Conservation (phyloP, 345 rosid species). For the Noccaea bulbosa region DNA sequence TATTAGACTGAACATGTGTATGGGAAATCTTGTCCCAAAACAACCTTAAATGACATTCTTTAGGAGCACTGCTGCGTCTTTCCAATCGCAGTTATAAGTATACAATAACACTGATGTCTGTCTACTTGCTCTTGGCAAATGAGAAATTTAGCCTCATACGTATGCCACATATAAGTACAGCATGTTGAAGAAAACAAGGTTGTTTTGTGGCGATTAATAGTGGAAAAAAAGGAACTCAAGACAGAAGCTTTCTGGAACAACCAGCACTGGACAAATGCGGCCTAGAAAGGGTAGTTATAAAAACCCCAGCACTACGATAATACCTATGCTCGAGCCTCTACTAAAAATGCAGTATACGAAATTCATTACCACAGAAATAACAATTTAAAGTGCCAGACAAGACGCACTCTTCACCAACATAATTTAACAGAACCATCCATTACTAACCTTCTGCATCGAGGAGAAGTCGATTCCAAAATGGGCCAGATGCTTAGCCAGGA, state of each 20-base stretch:
- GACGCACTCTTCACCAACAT: constrained; percentile 17
- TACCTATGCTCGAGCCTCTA: constrained; percentile 13
- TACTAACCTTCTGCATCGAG: constrained; percentile 82
- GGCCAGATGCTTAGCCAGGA: constrained; percentile 87
- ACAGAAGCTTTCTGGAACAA: constrained; percentile 12
- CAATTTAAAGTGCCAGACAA: constrained; percentile 9
- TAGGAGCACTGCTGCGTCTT: constrained; percentile 6
- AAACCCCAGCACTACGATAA: constrained; percentile 8
- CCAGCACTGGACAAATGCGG: background rate
- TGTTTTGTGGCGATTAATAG: constrained; percentile 1
- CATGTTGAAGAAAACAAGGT: constrained; percentile 17
- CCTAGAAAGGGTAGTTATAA: constrained; percentile 6
- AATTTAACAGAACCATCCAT: constrained; percentile 25
- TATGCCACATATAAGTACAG: constrained; percentile 18
- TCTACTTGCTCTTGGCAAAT: constrained; percentile 23
- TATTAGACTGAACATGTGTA: background rate
- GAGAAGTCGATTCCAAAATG: constrained; percentile 98
- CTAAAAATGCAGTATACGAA: background rate
- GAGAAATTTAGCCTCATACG: constrained; percentile 10
- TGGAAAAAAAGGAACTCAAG: constrained; percentile 11
- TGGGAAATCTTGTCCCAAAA: background rate
- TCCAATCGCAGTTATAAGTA: background rate
- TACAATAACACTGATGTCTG: constrained; percentile 27
- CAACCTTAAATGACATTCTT: constrained; percentile 23
- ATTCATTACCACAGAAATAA: constrained; percentile 31